Conservation (phyloP, 164 flowering plant species). For the Chloranthus sessilifolius region DNA sequence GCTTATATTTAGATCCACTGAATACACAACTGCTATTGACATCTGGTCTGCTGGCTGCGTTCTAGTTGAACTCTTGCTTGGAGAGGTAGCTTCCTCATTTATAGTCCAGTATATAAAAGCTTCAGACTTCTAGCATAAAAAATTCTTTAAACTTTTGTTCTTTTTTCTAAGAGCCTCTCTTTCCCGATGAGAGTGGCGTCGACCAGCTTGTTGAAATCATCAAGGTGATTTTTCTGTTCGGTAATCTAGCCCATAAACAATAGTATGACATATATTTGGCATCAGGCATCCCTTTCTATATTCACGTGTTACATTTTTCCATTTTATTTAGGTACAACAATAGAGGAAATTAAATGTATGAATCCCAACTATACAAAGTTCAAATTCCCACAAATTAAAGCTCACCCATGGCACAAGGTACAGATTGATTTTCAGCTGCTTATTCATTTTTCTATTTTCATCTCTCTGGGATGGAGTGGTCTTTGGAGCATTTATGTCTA, state of each 20-base stretch:
- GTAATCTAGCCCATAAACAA: not conserved
- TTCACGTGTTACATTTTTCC: not conserved
- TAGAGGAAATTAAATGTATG: slow-evolving; percentile 69
- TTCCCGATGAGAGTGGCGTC: slow-evolving; percentile 69
- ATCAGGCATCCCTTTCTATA: not conserved
- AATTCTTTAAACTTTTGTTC: no score
- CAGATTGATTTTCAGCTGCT: not conserved
- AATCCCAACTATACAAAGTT: slow-evolving; percentile 57
- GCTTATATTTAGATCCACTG: slow-evolving; percentile 64
- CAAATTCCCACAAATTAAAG: slow-evolving; percentile 52
- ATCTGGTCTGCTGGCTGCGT: slow-evolving; percentile 82
- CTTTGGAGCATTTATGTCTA: no score
- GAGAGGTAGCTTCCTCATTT: slow-evolving; percentile 31
- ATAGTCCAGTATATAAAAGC: no score
- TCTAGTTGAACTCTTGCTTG: slow-evolving; percentile 54
- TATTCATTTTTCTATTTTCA: not conserved
- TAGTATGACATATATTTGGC: not conserved
- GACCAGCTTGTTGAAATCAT: slow-evolving; percentile 57
- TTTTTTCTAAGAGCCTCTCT: slow-evolving; percentile 45
- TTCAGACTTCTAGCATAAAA: no score
- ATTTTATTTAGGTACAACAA: slow-evolving; percentile 52
- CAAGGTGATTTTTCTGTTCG: slow-evolving; percentile 28
- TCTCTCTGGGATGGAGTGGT: no score
- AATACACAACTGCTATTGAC: slow-evolving; percentile 60
- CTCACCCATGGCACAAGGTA: slow-evolving; percentile 77